A percentile compares a stretch with the other conserved stretches of the same genome.
Conservation (phyloP, 2,329 filamentous ascomycete species). For the Ophiostoma quercus region DNA sequence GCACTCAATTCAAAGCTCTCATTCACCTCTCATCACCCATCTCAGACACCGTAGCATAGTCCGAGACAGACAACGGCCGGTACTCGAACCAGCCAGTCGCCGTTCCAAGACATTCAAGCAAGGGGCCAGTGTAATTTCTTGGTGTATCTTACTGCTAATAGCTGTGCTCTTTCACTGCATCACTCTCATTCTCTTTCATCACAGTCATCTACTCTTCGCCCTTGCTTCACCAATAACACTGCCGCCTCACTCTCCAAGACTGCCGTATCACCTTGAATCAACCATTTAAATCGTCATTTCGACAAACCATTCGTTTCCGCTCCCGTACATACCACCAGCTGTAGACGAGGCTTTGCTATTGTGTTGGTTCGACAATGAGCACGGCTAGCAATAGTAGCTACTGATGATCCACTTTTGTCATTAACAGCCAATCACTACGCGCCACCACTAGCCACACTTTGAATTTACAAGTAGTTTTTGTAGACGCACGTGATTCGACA, state of each 20-base stretch:
- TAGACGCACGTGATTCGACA: constrained; percentile 19
- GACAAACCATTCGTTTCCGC: neutral
- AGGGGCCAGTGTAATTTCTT: neutral
- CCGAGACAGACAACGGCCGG: neutral
- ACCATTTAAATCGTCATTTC: no score
- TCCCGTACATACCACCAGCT: neutral
- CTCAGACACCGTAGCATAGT: neutral
- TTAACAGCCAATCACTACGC: neutral
- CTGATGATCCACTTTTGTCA: neutral
- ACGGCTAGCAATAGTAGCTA: neutral
- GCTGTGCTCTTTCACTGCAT: neutral
- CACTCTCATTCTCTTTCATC: no score
- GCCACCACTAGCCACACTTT: neutral
- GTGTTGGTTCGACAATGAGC: neutral
- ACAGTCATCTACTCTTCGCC: no score
- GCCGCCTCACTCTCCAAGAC: no score
- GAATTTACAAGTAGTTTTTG: no score
- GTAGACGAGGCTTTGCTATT: neutral
- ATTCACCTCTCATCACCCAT: neutral
- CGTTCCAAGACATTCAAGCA: constrained; percentile 6
- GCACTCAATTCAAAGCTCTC: no score
- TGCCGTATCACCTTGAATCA: no score
- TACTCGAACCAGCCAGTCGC: neutral
- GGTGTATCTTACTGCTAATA: no score
- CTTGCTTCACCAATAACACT: no score